Conservation (phyloP, 768 basidiomycete genomes). For the Suillus hirtellus region DNA sequence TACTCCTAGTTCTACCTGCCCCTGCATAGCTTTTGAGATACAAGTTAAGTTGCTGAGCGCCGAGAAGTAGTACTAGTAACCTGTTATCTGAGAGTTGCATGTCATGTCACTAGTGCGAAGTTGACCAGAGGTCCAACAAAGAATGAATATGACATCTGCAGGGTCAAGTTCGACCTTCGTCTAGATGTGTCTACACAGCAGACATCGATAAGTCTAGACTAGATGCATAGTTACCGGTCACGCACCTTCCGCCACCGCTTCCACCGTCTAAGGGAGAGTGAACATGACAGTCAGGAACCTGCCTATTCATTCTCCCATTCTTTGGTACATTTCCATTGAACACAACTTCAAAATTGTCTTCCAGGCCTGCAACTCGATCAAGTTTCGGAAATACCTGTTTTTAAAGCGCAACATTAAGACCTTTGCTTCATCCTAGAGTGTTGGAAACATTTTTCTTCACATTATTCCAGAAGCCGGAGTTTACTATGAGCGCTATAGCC, state of each 20-base stretch:
- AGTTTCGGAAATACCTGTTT: constrained; percentile 25
- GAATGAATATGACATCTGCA: constrained; percentile 64
- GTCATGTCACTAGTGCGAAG: constrained; percentile 40
- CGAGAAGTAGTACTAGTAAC: neutral
- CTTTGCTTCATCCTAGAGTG: constrained; percentile 40
- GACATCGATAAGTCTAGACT: neutral
- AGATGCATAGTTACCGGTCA: constrained; percentile 44
- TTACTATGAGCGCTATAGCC: neutral
- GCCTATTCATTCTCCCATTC: constrained; percentile 80
- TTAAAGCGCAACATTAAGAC: constrained; percentile 19
- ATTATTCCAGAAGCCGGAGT: neutral
- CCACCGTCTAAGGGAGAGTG: constrained; percentile 48
- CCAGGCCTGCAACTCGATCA: constrained; percentile 39
- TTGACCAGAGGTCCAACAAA: constrained; percentile 69
- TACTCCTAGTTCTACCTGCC: constrained; percentile 65
- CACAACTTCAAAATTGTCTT: constrained; percentile 47
- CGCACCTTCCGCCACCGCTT: constrained; percentile 83
- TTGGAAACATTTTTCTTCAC: constrained; percentile 48
- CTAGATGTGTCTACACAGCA: constrained; percentile 73
- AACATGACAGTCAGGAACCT: constrained; percentile 6
- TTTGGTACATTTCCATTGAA: constrained; percentile 74
- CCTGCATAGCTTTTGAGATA: constrained; percentile 26
- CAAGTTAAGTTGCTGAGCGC: neutral
- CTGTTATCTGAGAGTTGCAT: constrained; percentile 14
- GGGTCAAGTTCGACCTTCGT: constrained; percentile 79